phyloP scores from a whole-genome alignment of 371 early-diverging fungal genomes.

The Conidiobolus incongruus region DNA sequence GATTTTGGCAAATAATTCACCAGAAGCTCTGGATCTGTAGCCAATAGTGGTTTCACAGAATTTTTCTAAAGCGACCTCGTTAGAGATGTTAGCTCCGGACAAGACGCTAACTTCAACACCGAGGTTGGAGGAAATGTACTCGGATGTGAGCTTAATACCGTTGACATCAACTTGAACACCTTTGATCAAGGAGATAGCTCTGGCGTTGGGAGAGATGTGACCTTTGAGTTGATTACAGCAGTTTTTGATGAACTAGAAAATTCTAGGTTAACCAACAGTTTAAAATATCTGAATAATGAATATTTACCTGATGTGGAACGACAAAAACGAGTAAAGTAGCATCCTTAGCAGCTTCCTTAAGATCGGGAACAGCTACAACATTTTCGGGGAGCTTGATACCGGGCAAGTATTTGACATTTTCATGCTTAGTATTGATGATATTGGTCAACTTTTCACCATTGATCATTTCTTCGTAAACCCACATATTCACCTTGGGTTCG shows the following conservation, averaged over 20 bases:
- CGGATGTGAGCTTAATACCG: conserved; percentile 65
- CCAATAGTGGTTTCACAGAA: conserved; percentile 95
- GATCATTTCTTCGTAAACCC: conserved; percentile 86
- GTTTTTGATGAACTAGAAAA: conserved; percentile 51
- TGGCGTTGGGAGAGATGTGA: conserved; percentile 34
- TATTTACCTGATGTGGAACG: conserved; percentile 65
- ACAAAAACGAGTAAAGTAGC: conserved; percentile 88
- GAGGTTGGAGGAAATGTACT: conserved; percentile 59
- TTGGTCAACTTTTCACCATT: conserved; percentile 78
- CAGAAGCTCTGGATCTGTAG: conserved; percentile 37
- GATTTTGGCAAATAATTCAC: conserved; percentile 43
- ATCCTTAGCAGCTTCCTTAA: conserved; percentile 46
- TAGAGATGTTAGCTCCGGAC: conserved; percentile 98
- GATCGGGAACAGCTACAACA: conserved; percentile 66
- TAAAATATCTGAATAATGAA: neutral
- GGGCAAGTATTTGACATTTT: conserved; percentile 88
- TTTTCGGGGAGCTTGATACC: conserved; percentile 72
- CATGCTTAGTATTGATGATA: conserved; percentile 82
- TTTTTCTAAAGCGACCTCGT: conserved; percentile 81
- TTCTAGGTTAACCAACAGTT: neutral
- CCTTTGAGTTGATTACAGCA: conserved; percentile 60
- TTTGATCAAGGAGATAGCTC: conserved; percentile 88
- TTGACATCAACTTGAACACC: conserved; percentile 62
- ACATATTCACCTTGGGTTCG: conserved; percentile 69
- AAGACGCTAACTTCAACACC: conserved; percentile 60